These are phyloP conservation scores for Dioszegia hungarica DNA, from an alignment of 768 basidiomycete species.

Conservation along the genomic window DNA sequence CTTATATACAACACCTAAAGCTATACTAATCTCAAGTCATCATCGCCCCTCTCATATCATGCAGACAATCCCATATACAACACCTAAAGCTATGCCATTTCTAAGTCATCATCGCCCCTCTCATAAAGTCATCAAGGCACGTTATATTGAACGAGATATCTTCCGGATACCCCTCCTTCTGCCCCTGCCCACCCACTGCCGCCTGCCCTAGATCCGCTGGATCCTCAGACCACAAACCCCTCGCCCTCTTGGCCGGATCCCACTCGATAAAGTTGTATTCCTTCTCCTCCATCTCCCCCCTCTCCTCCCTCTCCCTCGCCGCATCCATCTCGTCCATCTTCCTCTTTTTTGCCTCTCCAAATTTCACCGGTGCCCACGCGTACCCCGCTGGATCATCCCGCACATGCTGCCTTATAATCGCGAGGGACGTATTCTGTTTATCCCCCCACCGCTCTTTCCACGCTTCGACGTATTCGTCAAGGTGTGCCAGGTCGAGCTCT, in stretches of 20 bases:
- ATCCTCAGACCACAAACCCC: no score
- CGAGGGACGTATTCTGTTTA: background rate
- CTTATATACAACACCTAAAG: background rate
- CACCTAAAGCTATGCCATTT: no score
- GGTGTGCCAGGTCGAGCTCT: background rate
- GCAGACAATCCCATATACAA: background rate
- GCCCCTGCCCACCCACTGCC: no score
- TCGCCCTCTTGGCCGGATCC: background rate
- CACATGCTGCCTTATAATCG: background rate
- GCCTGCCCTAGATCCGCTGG: no score
- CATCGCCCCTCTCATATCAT: no score
- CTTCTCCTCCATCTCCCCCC: background rate
- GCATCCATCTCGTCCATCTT: background rate
- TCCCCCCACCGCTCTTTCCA: background rate
- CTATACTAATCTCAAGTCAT: background rate
- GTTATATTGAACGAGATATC: no score
- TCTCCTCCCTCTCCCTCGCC: background rate
- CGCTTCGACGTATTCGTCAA: background rate
- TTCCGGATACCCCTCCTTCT: no score
- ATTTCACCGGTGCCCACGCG: background rate
- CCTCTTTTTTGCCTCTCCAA: slow-evolving; percentile 1
- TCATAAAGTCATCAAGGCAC: no score
- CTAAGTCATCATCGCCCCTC: no score
- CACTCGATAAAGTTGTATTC: slow-evolving; percentile 2
- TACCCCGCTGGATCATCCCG: background rate